Base-by-base conservation (phyloP, 371 early-diverging fungal species). In the Mucor ambiguus region DNA sequence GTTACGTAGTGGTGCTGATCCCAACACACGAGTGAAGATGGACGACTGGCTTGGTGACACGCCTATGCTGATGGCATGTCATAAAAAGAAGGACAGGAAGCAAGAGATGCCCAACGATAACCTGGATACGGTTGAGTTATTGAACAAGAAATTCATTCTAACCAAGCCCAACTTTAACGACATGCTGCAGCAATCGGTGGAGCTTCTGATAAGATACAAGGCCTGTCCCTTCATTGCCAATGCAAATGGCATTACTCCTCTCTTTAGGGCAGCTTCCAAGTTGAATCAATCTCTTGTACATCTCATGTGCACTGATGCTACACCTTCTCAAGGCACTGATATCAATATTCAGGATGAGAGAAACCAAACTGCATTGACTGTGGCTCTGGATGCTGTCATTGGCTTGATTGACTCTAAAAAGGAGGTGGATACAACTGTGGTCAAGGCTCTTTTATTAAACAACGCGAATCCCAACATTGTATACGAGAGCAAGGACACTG, bases 181-280 rank as follows among this genome's bases (percentile, higher is more conserved):
- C 5, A 54, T 68, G 18, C 63, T 72, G 22, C 20, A 58, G 5
- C 16, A 65, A 9, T 68, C 79, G 2, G 54, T 83, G 2, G 20
- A 66, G 26, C 9, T 61, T 11, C 68, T 82, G 9, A 30, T 82
- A 1, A 20, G 67, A 0, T 60, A 66, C 64, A 74, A 76, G 11
- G 84, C 77, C 20, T 73, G 78, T 58, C 77, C 87, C 2, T 84
- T 77, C 58, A 14, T 67, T 20, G 49, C 57, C 0, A 64, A 72
- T 44, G 24, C 73, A 3, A 44, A 62, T 24, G 69, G 74, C 4
- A 55, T 67, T 16, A 68, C 74, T 22, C 66, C 82, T 3, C 32
- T 82, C 0, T 71, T 70, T 49, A 70, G 63, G n/a, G 71, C 70
- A 22, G 35, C 74, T 12, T 35, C 35, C 18, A 37, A 16, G 1